phyloP scores from a whole-genome alignment of 805 yeast genomes.

The Kodamaea nitidulidarum region DNA sequence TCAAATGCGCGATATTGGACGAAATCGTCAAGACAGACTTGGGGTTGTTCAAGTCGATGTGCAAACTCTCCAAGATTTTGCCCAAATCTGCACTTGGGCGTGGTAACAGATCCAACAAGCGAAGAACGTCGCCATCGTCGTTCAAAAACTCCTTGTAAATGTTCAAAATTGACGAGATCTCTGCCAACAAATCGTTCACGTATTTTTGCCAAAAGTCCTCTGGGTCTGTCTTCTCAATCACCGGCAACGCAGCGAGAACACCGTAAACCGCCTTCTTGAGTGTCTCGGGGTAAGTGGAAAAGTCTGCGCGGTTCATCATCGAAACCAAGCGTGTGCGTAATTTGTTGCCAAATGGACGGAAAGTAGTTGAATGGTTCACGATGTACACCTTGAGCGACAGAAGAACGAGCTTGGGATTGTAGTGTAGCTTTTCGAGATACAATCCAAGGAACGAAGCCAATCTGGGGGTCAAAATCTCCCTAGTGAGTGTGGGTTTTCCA shows the following conservation, averaged over 20 bases:
- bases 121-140: conserved; percentile 49
- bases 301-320: conserved; percentile 29
- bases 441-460: conserved; percentile 57
- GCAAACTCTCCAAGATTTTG: conserved; percentile 24
- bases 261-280: conserved; percentile 43
- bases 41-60: conserved; percentile 58
- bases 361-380: conserved; percentile 66
- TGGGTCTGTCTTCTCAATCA: conserved; percentile 51
- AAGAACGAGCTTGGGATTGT: conserved; percentile 31
- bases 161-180: conserved; percentile 51
- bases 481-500: conserved; percentile 78
- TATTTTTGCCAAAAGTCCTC: conserved; percentile 44
- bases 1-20: conserved; percentile 45
- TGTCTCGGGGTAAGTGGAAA: conserved; percentile 35
- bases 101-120: conserved; percentile 35
- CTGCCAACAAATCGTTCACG: conserved; percentile 46
- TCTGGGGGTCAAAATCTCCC: conserved; percentile 81
- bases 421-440: conserved; percentile 41
- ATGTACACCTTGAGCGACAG: conserved; percentile 38
- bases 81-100: conserved; percentile 5
- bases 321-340: conserved; percentile 44
- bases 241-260: conserved; percentile 53
- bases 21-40: conserved; percentile 49
- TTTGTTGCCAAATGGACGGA: conserved; percentile 71
- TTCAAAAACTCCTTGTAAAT: conserved; percentile 59